These are phyloP conservation scores for Aspergillus udagawae DNA, from an alignment of 2,329 filamentous ascomycete species.

Conservation along the genomic window DNA sequence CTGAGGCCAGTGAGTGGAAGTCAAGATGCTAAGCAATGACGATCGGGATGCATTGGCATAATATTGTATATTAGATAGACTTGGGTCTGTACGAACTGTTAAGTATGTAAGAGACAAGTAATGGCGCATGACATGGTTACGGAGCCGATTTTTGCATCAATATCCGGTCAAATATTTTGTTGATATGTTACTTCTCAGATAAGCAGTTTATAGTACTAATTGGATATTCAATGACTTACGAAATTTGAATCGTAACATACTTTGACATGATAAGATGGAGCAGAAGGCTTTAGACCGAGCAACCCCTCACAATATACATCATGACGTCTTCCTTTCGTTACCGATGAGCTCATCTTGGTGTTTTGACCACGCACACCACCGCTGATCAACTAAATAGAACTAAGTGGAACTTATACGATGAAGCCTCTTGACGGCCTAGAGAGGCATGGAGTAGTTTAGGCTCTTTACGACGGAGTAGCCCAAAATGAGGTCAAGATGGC, in stretches of 20 bases:
- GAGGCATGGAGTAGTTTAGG: not conserved
- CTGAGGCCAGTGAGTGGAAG: constrained; percentile 26
- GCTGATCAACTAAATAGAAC: not conserved
- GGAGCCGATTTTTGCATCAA: not conserved
- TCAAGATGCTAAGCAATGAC: not conserved
- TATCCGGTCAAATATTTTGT: not conserved
- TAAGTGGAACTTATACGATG: not conserved
- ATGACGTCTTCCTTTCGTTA: not conserved
- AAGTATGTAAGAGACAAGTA: not conserved
- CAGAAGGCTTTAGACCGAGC: not conserved
- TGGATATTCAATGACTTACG: too few species aligned
- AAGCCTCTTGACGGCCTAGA: not conserved
- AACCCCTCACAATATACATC: not conserved
- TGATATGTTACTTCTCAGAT: not conserved
- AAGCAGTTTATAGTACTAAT: not conserved
- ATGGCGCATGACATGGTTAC: not conserved
- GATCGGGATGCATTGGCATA: not conserved
- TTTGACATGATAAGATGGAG: not conserved
- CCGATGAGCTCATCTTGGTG: too few species aligned
- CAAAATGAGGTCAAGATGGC: constrained; percentile 7
- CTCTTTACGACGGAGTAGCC: not conserved
- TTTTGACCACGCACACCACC: not conserved
- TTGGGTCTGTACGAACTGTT: not conserved
- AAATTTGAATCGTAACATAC: too few species aligned
- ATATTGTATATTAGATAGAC: constrained; percentile 2